Percentiles rank a stretch among this genome's conserved stretches.
phyloP scores from a whole-genome alignment of 2,329 filamentous ascomycete genomes.

The Elsinoe batatas region DNA sequence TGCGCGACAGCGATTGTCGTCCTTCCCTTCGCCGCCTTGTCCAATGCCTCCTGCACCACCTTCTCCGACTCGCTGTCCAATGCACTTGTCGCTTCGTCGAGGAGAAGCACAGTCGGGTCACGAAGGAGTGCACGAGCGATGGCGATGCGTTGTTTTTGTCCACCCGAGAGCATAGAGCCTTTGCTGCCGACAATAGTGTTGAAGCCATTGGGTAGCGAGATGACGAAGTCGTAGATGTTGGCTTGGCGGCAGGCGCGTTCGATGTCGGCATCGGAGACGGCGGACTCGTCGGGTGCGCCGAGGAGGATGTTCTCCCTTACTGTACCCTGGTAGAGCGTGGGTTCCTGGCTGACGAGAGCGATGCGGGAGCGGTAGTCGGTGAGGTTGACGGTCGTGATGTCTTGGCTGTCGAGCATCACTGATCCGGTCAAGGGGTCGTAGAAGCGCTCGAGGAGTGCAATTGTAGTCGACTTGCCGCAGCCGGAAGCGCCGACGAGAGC shows the following conservation, averaged over 20 bases:
- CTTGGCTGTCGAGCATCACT: slow-evolving; percentile 71
- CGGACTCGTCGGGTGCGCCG: slow-evolving; percentile 50
- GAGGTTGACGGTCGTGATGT: slow-evolving; percentile 71
- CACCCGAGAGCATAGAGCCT: slow-evolving; percentile 74
- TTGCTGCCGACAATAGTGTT: slow-evolving; percentile 69
- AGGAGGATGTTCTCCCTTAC: slow-evolving; percentile 85
- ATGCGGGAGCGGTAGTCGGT: slow-evolving; percentile 77
- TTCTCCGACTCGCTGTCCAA: slow-evolving; percentile 69
- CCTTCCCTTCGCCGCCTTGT: slow-evolving; percentile 66
- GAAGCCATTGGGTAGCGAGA: slow-evolving; percentile 77
- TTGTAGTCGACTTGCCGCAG: slow-evolving; percentile 89
- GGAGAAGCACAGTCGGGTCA: slow-evolving; percentile 76
- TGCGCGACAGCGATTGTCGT: slow-evolving; percentile 87
- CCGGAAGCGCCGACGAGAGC: slow-evolving; percentile 90
- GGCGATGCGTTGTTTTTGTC: slow-evolving; percentile 89
- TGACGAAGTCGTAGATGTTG: slow-evolving; percentile 87
- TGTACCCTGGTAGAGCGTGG: slow-evolving; percentile 86
- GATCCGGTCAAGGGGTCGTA: slow-evolving; percentile 79
- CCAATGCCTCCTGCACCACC: slow-evolving; percentile 69
- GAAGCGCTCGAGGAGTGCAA: slow-evolving; percentile 84
- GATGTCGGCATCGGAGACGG: slow-evolving; percentile 62
- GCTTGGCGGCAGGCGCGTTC: slow-evolving; percentile 76
- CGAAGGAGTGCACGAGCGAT: slow-evolving; percentile 85
- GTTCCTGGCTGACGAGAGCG: slow-evolving; percentile 86
- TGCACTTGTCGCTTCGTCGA: slow-evolving; percentile 63